Evolutionary conservation across 1,284 basidiomycete species (phyloP).

Genomic region (Xerocomus minutiporus): DNA sequence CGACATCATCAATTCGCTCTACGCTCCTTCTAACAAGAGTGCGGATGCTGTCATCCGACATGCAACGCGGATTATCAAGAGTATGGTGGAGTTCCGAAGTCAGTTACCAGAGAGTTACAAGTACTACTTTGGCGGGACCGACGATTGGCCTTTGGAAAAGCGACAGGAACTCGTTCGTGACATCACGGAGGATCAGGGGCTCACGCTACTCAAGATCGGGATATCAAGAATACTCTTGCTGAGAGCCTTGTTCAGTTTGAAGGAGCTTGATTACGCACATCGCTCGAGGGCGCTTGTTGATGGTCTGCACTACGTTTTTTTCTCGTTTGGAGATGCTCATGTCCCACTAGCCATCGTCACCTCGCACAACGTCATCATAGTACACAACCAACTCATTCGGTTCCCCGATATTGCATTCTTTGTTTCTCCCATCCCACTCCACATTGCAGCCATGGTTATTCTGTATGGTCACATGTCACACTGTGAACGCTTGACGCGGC

Average conservation of each 20-base stretch:
- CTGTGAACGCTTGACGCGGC: slow-evolving; percentile 57
- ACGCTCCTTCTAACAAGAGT: slow-evolving; percentile 63
- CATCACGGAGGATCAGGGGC: slow-evolving; percentile 71
- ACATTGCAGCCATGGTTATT: slow-evolving; percentile 84
- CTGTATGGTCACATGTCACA: slow-evolving; percentile 77
- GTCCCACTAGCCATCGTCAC: slow-evolving; percentile 61
- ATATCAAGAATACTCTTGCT: slow-evolving; percentile 74
- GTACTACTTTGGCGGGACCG: slow-evolving; percentile 67
- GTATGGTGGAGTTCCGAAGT: slow-evolving; percentile 62
- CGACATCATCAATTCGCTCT: slow-evolving; percentile 78
- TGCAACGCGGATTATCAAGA: slow-evolving; percentile 70
- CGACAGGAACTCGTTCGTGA: slow-evolving; percentile 61
- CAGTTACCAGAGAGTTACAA: slow-evolving; percentile 65
- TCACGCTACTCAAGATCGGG: slow-evolving; percentile 74
- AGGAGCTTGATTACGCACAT: slow-evolving; percentile 59
- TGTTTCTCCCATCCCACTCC: slow-evolving; percentile 77
- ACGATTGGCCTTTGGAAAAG: slow-evolving; percentile 63
- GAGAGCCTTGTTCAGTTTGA: slow-evolving; percentile 69
- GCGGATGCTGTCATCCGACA: slow-evolving; percentile 67
- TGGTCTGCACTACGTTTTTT: slow-evolving; percentile 42
- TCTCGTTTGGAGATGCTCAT: slow-evolving; percentile 8
- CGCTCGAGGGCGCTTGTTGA: slow-evolving; percentile 67
- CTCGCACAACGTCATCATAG: slow-evolving; percentile 77
- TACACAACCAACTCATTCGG: slow-evolving; percentile 73
- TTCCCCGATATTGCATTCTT: slow-evolving; percentile 83